A percentile compares a stretch with the other conserved stretches of the same genome.
Evolutionary conservation across 495 filamentous ascomycete species (phyloP).

Genomic region (Viridothelium virens): DNA sequence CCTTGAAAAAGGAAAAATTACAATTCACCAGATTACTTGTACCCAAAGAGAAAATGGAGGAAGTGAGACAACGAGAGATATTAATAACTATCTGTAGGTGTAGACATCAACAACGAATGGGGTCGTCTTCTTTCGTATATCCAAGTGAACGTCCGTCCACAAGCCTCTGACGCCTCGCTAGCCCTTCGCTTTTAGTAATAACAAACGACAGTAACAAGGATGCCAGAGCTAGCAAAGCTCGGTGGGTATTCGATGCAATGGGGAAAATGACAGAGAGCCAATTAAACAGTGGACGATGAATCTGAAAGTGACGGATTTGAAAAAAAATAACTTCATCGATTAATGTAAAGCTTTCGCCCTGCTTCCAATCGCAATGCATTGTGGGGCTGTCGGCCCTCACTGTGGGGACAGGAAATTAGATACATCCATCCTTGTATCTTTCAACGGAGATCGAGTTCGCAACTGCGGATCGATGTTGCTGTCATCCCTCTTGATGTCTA

Average conservation of each 20-base stretch:
- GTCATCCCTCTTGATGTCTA: neutral
- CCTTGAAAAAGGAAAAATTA: too few relatives aligned
- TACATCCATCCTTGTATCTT: constrained; percentile 3
- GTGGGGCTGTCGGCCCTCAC: too few relatives aligned
- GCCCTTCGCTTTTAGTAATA: constrained; percentile 1
- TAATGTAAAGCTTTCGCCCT: too few relatives aligned
- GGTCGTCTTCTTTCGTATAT: neutral
- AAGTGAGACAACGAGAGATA: neutral
- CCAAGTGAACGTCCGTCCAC: neutral
- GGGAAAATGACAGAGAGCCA: neutral
- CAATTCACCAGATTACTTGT: too few relatives aligned
- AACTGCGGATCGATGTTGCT: constrained; percentile 5
- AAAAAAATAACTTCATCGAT: neutral
- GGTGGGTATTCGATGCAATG: constrained; percentile 4
- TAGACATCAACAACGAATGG: neutral
- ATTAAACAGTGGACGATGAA: neutral
- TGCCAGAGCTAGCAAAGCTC: neutral
- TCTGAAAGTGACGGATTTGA: neutral
- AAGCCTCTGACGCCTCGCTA: constrained; percentile 1
- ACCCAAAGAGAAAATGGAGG: neutral
- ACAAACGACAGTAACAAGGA: neutral
- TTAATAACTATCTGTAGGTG: neutral
- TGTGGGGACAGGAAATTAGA: neutral
- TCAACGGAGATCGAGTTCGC: neutral
- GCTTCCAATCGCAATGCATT: too few relatives aligned